Evolutionary conservation across 495 filamentous ascomycete genomes (phyloP).

Genomic region (Podospora conica): DNA sequence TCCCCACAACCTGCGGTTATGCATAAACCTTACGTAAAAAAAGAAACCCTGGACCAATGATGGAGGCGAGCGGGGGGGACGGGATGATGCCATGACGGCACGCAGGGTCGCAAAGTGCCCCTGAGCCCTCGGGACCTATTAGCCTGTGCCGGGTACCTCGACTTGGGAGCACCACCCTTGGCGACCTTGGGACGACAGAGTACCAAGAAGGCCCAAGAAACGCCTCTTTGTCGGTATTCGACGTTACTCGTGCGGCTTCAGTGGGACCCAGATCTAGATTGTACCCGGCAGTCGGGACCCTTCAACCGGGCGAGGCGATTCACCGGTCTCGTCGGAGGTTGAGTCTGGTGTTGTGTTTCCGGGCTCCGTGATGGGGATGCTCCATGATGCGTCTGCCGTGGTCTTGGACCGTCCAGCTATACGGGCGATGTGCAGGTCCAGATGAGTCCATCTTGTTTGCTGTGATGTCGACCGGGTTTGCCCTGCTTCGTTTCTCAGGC

Average conservation of each 20-base stretch:
- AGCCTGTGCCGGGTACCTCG: background rate
- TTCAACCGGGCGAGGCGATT: background rate
- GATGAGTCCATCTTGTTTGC: background rate
- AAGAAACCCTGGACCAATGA: background rate
- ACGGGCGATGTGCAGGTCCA: background rate
- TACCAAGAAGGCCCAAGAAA: background rate
- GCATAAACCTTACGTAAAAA: background rate
- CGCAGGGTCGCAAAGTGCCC: background rate
- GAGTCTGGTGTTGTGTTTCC: background rate
- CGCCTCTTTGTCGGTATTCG: background rate
- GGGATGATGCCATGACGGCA: background rate
- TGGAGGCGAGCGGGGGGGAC: background rate
- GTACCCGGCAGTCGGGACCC: background rate
- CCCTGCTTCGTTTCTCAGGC: background rate
- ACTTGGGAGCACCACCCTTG: background rate
- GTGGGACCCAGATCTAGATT: background rate
- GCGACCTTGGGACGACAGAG: background rate
- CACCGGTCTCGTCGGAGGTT: background rate
- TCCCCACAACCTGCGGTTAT: background rate
- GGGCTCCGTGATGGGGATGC: background rate
- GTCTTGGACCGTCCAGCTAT: too few relatives aligned
- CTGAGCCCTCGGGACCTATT: background rate
- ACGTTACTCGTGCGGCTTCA: background rate
- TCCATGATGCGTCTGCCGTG: background rate
- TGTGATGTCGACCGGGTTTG: background rate